A percentile compares a stretch with the other conserved stretches of the same genome.
Evolutionary conservation across 352 stramenopile species (phyloP).

Genomic region (Phytopythium vexans): DNA sequence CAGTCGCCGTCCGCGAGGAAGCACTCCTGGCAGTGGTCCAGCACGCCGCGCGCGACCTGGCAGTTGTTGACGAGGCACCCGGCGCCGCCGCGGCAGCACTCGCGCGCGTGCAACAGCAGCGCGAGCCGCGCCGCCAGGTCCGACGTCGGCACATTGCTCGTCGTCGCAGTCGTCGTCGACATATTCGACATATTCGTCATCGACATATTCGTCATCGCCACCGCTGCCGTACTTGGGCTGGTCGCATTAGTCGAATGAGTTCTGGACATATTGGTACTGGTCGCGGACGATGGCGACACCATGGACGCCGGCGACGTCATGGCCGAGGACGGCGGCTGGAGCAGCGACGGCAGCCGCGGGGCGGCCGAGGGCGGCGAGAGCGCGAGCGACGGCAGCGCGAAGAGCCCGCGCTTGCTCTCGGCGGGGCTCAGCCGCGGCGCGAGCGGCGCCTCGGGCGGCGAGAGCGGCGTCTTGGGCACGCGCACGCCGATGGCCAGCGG

Average conservation of each 20-base stretch:
- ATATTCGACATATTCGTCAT: too few species aligned
- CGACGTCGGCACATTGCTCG: slow-evolving; percentile 1
- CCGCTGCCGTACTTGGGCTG: too few species aligned
- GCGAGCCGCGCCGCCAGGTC: slow-evolving; percentile 36
- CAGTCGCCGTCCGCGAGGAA: slow-evolving; percentile 32
- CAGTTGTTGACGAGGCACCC: slow-evolving; percentile 33
- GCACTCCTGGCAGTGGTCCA: slow-evolving; percentile 55
- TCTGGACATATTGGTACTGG: too few species aligned
- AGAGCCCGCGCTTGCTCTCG: not conserved
- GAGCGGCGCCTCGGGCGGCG: not conserved
- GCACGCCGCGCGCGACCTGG: slow-evolving; percentile 40
- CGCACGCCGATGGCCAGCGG: not conserved
- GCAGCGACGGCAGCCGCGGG: not conserved
- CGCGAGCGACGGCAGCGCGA: not conserved
- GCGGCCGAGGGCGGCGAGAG: not conserved
- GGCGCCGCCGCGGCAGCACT: slow-evolving; percentile 28
- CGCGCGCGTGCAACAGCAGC: slow-evolving; percentile 41
- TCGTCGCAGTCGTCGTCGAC: too few species aligned
- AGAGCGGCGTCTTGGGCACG: too few species aligned
- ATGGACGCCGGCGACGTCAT: not conserved
- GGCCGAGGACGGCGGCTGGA: not conserved
- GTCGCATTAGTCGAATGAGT: too few species aligned
- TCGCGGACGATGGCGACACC: too few species aligned
- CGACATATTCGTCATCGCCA: too few species aligned
- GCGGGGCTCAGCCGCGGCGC: not conserved